Base-by-base conservation (phyloP, 176 grass and related monocot species). In the Hordeum marinum region DNA sequence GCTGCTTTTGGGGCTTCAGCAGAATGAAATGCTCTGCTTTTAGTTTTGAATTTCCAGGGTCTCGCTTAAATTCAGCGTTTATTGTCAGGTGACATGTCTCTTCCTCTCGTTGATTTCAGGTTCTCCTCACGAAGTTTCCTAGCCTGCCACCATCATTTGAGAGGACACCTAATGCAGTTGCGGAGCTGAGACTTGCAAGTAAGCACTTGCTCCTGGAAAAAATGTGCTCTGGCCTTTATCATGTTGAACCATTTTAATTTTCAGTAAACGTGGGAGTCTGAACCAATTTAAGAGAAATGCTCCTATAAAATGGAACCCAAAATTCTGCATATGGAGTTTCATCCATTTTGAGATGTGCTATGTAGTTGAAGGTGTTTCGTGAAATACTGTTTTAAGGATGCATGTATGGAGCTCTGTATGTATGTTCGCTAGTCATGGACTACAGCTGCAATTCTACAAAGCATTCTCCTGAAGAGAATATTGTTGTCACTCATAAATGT, bases 151-250 rank as follows among this genome's bases (percentile, higher is more conserved):
- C 92, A 72, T 89, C 88, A 39, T 89, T 90, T 45, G 27, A 92
- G 75, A 48, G 31, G 35, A 92, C 88, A 25, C 83, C 92, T 26
- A 91, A 90, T 78, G 80, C 88, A 41, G 76, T 68, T 0, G 72
- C 45, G 12, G 94, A 97, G 75, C 82, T 92, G 72, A 90, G 42
- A 69, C 41, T 90, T 24, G 92, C 94, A 92, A 89, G 92, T 94
- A 94, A 82, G 59, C 31, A 45, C 55, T 60, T 11, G 13, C 35
- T 66, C 26, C 2, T 52, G 48, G 41, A 8, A 31, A 25, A 65
- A 54, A 20, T 71, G 24, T 50, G 4, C 11, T 18, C n/a, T 65
- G 3, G 1, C 29, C 21, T 25, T 45, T 9, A 11, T 40, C 0
- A 23, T 8, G 21, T 8, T 9, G 23, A 73, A 43, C 1, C 27